phyloP scores from a whole-genome alignment of 441 rosid genomes.

The Eutrema salsugineum region DNA sequence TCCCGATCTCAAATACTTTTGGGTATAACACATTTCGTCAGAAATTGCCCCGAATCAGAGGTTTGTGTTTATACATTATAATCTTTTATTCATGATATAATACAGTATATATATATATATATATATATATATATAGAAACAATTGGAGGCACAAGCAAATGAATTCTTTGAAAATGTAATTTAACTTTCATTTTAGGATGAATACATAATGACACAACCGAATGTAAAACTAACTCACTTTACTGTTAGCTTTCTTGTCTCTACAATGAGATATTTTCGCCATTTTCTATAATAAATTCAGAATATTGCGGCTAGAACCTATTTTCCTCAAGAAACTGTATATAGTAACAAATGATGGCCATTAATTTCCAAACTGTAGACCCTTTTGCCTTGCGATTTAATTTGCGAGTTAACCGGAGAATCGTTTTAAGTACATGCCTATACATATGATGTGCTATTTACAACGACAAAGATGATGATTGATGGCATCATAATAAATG shows the following conservation, averaged over 20 bases:
- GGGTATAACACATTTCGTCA: neutral
- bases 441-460: neutral
- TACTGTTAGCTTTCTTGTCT: neutral
- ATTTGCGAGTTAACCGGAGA: neutral
- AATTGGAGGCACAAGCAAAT: neutral
- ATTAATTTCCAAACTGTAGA: neutral
- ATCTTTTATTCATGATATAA: no score
- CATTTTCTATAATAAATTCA: neutral
- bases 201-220: neutral
- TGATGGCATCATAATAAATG: slow-evolving; percentile 20
- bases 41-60: no score
- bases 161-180: neutral
- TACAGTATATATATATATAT: no score
- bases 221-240: neutral
- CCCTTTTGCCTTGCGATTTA: neutral
- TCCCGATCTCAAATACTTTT: neutral
- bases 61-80: no score
- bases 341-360: neutral
- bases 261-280: no score
- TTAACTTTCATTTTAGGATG: neutral
- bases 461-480: slow-evolving; percentile 9
- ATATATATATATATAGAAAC: no score
- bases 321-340: neutral
- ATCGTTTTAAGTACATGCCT: neutral
- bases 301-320: neutral